Percentiles rank a stretch among this genome's conserved stretches.
phyloP scores from a whole-genome alignment of 306 rosid genomes.

The Sindora glabra region DNA sequence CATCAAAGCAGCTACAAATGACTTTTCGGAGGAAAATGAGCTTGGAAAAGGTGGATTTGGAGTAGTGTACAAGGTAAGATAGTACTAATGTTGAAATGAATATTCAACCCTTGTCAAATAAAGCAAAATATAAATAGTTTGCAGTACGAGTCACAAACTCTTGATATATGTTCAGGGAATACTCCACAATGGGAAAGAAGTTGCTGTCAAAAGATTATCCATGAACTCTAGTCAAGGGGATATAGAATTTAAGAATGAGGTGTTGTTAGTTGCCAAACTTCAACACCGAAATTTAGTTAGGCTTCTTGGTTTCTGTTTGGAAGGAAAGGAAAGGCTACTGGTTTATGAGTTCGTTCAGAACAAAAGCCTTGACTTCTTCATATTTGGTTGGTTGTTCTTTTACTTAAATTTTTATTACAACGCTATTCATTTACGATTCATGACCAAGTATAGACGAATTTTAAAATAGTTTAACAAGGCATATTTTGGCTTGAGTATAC shows the following conservation, averaged over 20 bases:
- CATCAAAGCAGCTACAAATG: neutral
- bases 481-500: too few relatives aligned
- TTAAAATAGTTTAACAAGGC: too few relatives aligned
- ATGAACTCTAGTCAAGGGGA: conserved; percentile 20
- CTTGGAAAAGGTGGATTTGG: neutral
- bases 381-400: neutral
- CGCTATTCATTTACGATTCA: too few relatives aligned
- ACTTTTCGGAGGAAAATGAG: neutral
- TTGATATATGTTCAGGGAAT: neutral
- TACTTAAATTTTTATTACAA: too few relatives aligned
- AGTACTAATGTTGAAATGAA: too few relatives aligned
- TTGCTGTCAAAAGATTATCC: conserved; percentile 21
- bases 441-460: too few relatives aligned
- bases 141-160: too few relatives aligned
- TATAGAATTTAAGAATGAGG: neutral
- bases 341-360: neutral
- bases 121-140: too few relatives aligned
- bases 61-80: neutral
- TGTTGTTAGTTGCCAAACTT: neutral
- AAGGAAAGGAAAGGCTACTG: neutral
- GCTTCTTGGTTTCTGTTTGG: neutral
- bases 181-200: conserved; percentile 16
- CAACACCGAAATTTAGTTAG: neutral
- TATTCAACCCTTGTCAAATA: neutral
- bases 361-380: neutral